Conservation (phyloP, 2,329 filamentous ascomycete genomes). For the Fusarium decemcellulare region DNA sequence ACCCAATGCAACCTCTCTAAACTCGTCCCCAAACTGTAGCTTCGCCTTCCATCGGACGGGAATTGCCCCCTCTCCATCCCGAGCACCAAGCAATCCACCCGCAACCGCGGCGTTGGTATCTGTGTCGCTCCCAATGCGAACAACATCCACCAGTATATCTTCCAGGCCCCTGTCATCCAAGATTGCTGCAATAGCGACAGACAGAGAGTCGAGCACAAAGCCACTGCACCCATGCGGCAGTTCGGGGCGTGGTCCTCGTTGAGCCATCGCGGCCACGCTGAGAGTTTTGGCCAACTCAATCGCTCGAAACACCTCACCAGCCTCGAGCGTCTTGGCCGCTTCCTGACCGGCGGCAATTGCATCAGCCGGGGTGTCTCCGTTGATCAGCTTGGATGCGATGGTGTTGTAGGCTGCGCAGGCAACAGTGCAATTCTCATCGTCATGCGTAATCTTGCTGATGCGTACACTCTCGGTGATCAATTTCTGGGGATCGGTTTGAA, state of each 20-base stretch:
- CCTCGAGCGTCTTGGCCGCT: slow-evolving; percentile 43
- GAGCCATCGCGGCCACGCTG: slow-evolving; percentile 47
- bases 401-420: slow-evolving; percentile 58
- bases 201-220: slow-evolving; percentile 60
- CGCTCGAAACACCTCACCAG: slow-evolving; percentile 41
- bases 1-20: slow-evolving; percentile 36
- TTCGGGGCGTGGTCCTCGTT: slow-evolving; percentile 46
- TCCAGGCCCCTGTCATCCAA: slow-evolving; percentile 56
- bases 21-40: slow-evolving; percentile 58
- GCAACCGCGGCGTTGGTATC: slow-evolving; percentile 64
- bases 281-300: slow-evolving; percentile 48
- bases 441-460: slow-evolving; percentile 58
- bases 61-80: slow-evolving; percentile 59
- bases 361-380: slow-evolving; percentile 35
- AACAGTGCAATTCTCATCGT: slow-evolving; percentile 53
- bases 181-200: slow-evolving; percentile 58
- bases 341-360: slow-evolving; percentile 50
- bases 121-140: slow-evolving; percentile 60
- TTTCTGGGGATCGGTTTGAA: slow-evolving; percentile 47
- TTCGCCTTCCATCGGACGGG: slow-evolving; percentile 56
- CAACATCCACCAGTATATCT: slow-evolving; percentile 62
- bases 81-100: slow-evolving; percentile 60
- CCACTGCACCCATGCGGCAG: slow-evolving; percentile 53
- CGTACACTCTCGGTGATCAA: slow-evolving; percentile 51
- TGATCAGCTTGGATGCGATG: slow-evolving; percentile 53